phyloP scores from a whole-genome alignment of 2,329 filamentous ascomycete species.

The Aspergillus fructus region DNA sequence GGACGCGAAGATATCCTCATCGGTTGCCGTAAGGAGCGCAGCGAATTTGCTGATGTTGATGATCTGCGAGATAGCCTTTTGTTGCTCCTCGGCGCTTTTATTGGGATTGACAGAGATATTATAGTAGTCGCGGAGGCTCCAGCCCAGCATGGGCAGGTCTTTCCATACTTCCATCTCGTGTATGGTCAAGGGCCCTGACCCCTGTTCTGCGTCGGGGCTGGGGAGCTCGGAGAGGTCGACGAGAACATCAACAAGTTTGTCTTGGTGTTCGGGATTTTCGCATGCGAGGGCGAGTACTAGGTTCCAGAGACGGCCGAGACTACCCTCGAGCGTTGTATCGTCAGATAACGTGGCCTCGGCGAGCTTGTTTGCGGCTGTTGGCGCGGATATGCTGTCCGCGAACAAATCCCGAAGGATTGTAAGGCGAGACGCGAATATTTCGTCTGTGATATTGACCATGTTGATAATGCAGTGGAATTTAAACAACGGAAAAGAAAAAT shows the following conservation, averaged over 20 bases:
- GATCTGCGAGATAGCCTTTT: not conserved
- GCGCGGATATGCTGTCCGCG: not conserved
- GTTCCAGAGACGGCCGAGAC: not conserved
- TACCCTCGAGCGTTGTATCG: not conserved
- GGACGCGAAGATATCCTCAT: constrained; percentile 8
- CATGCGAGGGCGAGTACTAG: not conserved
- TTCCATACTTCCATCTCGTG: not conserved
- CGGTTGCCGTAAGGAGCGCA: constrained; percentile 12
- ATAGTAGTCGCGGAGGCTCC: not conserved
- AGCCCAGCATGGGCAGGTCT: not conserved
- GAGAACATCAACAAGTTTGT: not conserved
- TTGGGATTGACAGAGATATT: not conserved
- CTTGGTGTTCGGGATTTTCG: not conserved
- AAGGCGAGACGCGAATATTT: not conserved
- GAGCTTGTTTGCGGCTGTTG: not conserved
- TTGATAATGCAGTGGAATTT: not conserved
- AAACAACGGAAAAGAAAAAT: not conserved
- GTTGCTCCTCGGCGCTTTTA: not conserved
- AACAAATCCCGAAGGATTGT: not conserved
- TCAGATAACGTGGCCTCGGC: not conserved
- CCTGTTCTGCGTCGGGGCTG: not conserved
- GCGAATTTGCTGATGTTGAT: constrained; percentile 8
- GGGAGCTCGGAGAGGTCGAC: constrained; percentile 1
- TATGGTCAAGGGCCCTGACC: not conserved
- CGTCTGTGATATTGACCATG: not conserved